Conservation (phyloP, 257 asterid species). For the Solanum appendiculatum region DNA sequence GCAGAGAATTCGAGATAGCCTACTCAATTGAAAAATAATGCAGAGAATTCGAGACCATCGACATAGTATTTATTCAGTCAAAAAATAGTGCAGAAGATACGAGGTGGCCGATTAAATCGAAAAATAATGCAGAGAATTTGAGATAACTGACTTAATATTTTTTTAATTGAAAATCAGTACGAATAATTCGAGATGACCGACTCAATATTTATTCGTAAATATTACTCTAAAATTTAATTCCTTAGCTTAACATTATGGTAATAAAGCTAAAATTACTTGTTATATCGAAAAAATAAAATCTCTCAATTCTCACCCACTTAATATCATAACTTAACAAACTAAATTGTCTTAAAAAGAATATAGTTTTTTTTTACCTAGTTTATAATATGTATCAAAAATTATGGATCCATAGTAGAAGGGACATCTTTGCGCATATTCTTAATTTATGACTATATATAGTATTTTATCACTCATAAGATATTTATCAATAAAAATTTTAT, state of each 20-base stretch:
- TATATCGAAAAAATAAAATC: background rate
- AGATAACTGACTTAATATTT: background rate
- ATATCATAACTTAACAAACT: background rate
- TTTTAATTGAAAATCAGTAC: background rate
- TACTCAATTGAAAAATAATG: background rate
- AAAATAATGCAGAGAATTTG: background rate
- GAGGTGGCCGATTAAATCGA: background rate
- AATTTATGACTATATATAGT: too few relatives aligned
- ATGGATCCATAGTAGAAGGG: too few relatives aligned
- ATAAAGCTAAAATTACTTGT: background rate
- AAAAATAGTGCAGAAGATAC: background rate
- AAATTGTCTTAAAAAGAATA: background rate
- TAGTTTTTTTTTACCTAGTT: background rate
- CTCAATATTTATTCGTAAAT: background rate
- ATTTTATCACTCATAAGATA: background rate
- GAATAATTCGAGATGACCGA: background rate
- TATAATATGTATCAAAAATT: background rate
- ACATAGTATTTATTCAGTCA: background rate
- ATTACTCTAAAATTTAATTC: background rate
- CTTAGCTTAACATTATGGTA: background rate
- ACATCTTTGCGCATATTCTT: too few relatives aligned
- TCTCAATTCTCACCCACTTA: background rate
- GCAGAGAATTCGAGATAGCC: background rate
- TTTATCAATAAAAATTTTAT: background rate
- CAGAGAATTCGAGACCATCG: background rate